Evolutionary conservation across 257 asterid genomes (phyloP).

Genomic region (Coffea canephora): DNA sequence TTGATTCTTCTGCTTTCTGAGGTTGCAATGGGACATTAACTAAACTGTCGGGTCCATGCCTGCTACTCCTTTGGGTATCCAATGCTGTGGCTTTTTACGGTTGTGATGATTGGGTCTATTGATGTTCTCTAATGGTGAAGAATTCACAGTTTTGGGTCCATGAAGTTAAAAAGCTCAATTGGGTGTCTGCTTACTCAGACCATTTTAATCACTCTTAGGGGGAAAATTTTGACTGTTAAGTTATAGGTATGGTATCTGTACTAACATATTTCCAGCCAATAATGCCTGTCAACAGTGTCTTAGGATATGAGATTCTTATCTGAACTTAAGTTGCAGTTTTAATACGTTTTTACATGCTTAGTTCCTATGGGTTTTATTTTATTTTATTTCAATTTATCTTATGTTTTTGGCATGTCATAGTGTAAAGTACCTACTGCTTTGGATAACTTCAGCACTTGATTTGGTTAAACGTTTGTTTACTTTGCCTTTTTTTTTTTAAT

Average conservation of each 20-base stretch:
- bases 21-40: constrained; percentile 1
- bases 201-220: not conserved
- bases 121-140: not conserved
- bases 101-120: not conserved
- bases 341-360: not conserved
- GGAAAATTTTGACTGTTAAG: not conserved
- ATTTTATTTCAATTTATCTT: not conserved
- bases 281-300: not conserved
- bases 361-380: not conserved
- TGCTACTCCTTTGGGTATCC: not conserved
- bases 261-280: not conserved
- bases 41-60: not conserved
- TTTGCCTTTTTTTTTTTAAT: not conserved
- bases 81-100: not conserved
- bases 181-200: not conserved
- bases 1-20: constrained; percentile 13
- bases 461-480: not conserved
- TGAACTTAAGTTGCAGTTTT: not conserved
- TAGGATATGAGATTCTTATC: not conserved
- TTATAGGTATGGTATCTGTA: not conserved
- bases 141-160: not conserved
- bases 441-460: not conserved
- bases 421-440: not conserved
- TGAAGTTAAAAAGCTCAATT: not conserved
- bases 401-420: not conserved